phyloP scores from a whole-genome alignment of 306 rosid species.

The Vachellia pachyceras region DNA sequence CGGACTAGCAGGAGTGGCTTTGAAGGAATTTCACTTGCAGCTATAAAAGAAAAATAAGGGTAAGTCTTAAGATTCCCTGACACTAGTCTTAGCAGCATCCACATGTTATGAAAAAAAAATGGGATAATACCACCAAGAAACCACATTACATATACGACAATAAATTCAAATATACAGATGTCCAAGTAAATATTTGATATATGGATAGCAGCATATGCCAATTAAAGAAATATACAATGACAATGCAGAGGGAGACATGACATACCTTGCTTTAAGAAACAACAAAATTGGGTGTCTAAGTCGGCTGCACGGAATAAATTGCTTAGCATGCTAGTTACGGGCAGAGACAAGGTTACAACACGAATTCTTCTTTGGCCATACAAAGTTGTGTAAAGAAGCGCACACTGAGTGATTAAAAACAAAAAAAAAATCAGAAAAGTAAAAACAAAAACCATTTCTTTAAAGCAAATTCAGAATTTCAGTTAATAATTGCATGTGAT shows the following conservation, averaged over 20 bases:
- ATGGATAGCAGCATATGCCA: conserved; percentile 3
- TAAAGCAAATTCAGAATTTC: conserved; percentile 25
- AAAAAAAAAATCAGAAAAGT: conserved; percentile 32
- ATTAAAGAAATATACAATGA: conserved; percentile 8
- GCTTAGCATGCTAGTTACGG: conserved; percentile 95
- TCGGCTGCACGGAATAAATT: conserved; percentile 98
- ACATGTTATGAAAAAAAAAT: conserved; percentile 15
- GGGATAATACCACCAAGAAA: conserved; percentile 33
- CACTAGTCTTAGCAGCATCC: conserved; percentile 16
- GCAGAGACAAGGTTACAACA: conserved; percentile 83
- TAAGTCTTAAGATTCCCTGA: conserved; percentile 26
- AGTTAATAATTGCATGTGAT: neutral
- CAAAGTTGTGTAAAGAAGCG: conserved; percentile 95
- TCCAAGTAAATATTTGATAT: conserved; percentile 19
- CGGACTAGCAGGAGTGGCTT: conserved; percentile 78
- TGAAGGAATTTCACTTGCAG: conserved; percentile 82
- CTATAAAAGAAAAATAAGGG: conserved; percentile 52
- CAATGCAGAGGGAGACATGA: conserved; percentile 19
- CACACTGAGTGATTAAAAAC: conserved; percentile 65
- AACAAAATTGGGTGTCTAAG: conserved; percentile 91
- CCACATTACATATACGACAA: conserved; percentile 1
- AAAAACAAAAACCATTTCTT: conserved; percentile 21
- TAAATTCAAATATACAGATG: conserved; percentile 23
- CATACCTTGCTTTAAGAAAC: conserved; percentile 97
- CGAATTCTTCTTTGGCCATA: conserved; percentile 96